A percentile compares a stretch with the other conserved stretches of the same genome.
Evolutionary conservation across 2,329 filamentous ascomycete genomes (phyloP).

Genomic region (Diaporthe nobilis): DNA sequence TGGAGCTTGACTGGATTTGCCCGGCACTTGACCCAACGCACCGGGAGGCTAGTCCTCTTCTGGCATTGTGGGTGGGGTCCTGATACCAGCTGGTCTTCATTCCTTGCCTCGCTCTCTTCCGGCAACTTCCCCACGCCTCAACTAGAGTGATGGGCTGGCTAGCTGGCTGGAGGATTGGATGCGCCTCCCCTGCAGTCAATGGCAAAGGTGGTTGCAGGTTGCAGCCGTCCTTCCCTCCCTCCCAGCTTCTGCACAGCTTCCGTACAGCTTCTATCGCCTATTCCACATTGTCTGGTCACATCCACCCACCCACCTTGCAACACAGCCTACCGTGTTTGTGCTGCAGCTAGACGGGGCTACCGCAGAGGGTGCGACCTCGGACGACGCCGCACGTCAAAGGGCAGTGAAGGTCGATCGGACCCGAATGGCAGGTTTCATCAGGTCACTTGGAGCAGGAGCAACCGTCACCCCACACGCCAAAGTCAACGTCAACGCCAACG

Average conservation of each 20-base stretch:
- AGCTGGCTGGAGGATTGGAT: neutral
- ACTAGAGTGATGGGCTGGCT: no score
- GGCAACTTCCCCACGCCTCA: neutral
- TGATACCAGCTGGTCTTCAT: neutral
- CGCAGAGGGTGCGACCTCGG: constrained; percentile 11
- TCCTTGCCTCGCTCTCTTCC: neutral
- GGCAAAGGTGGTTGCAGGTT: neutral
- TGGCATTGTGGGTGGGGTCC: neutral
- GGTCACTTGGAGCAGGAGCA: neutral
- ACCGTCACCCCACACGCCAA: neutral
- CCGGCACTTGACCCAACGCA: constrained; percentile 23
- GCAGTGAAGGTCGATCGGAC: neutral
- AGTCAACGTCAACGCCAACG: neutral
- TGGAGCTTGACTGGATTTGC: constrained; percentile 31
- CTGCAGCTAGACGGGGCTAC: neutral
- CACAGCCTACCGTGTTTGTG: neutral
- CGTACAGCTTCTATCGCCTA: neutral
- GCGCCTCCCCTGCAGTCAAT: neutral
- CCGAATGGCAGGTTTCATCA: constrained; percentile 35
- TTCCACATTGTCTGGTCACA: neutral
- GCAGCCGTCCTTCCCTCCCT: neutral
- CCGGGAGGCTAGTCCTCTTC: constrained; percentile 3
- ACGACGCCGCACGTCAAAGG: neutral
- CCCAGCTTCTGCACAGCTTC: neutral
- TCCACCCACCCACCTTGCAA: neutral